These are phyloP conservation scores for Leishmania lainsoni DNA, from an alignment of 208 protist species.

Conservation along the genomic window DNA sequence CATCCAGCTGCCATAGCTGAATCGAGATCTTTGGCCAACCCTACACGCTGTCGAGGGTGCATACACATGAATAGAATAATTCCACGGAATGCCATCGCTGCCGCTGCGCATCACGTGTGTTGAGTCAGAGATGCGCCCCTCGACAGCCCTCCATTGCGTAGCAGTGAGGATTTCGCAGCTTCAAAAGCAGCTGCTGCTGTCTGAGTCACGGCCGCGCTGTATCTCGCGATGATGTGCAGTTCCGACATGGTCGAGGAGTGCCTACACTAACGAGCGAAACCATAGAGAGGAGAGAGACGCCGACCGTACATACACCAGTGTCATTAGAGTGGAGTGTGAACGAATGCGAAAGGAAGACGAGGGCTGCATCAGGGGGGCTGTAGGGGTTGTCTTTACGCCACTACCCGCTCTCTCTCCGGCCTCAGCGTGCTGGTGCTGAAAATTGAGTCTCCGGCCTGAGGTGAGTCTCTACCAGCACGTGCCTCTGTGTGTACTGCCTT, in stretches of 20 bases:
- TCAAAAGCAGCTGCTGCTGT: constrained; percentile 72
- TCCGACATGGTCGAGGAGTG: constrained; percentile 57
- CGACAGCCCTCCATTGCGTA: constrained; percentile 70
- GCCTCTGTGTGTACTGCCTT: not conserved
- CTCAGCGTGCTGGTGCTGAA: not conserved
- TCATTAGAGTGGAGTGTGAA: not conserved
- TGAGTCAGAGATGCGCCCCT: constrained; percentile 72
- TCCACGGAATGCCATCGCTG: constrained; percentile 62
- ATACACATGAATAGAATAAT: constrained; percentile 90
- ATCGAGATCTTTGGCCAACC: constrained; percentile 91
- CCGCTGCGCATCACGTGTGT: constrained; percentile 81
- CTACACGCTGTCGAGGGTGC: constrained; percentile 66
- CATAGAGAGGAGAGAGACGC: not conserved
- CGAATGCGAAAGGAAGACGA: not conserved
- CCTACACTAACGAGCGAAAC: not conserved
- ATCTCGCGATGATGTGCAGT: constrained; percentile 88
- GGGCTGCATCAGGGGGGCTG: not conserved
- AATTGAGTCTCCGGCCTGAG: not conserved
- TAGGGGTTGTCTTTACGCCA: not conserved
- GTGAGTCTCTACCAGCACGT: not conserved
- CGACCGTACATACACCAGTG: not conserved
- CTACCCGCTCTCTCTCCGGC: not conserved
- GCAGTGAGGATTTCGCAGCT: constrained; percentile 80
- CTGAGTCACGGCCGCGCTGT: constrained; percentile 63
- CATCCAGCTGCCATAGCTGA: constrained; percentile 89